phyloP scores from a whole-genome alignment of 208 protist species.

The Crithidia thermophila region DNA sequence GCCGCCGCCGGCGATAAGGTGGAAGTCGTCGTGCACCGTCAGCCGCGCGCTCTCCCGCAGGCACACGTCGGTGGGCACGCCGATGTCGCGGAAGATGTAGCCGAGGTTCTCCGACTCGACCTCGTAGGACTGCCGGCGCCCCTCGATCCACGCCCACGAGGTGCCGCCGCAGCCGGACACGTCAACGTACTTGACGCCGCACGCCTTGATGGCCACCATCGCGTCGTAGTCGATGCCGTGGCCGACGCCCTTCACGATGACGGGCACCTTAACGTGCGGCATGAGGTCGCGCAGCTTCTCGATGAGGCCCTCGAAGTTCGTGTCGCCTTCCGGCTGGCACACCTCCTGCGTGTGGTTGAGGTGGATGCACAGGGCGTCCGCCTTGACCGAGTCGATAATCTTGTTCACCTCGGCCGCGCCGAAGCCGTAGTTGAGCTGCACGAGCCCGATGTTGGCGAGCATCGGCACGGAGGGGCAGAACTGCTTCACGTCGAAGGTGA shows the following conservation, averaged over 20 bases:
- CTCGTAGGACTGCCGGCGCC: constrained; percentile 63
- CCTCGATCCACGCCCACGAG: constrained; percentile 94
- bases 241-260: constrained; percentile 91
- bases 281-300: constrained; percentile 72
- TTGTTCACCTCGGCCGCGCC: constrained; percentile 84
- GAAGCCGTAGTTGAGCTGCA: constrained; percentile 94
- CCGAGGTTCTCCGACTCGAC: constrained; percentile 79
- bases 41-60: constrained; percentile 63
- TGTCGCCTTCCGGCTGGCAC: constrained; percentile 92
- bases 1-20: constrained; percentile 89
- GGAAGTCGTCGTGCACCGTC: constrained; percentile 45
- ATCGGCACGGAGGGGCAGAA: constrained; percentile 89
- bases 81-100: constrained; percentile 88
- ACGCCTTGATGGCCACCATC: constrained; percentile 62
- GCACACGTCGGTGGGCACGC: constrained; percentile 85
- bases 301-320: constrained; percentile 86
- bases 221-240: constrained; percentile 88
- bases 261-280: constrained; percentile 84
- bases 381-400: constrained; percentile 76
- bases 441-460: constrained; percentile 93
- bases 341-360: constrained; percentile 92
- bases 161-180: constrained; percentile 91
- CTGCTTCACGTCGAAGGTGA: constrained; percentile 91
- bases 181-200: constrained; percentile 88
- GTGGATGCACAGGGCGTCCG: constrained; percentile 92